Base-by-base conservation (phyloP, 2,329 filamentous ascomycete species). In the Penicillium aurantiogriseum region DNA sequence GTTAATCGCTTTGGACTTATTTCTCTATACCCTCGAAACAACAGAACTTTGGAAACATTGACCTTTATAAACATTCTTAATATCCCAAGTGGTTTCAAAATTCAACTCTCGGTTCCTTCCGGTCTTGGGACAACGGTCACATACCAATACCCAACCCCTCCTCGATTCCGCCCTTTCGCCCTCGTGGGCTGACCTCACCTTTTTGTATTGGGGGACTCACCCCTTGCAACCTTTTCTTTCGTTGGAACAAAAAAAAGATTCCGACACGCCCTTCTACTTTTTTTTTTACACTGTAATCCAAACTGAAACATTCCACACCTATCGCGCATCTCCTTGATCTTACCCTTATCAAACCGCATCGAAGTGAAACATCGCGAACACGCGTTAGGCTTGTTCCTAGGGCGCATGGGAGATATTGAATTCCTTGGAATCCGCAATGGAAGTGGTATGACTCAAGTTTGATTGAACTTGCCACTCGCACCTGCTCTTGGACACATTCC, bases 121-220 rank as follows among this genome's bases (percentile, higher is more conserved):
- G 31, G n/a, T 29, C 29, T 19, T 52, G 25, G 29, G 39, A 38
- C 40, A 40, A 33, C 35, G 8, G 19, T 36, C 27, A 38, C 48
- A 35, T 47, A 35, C 39, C 31, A 47, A 42, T 40, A 39, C 21
- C 47, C 46, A 45, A 53, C 56, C 56, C 45, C 50, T 42, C 59
- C 54, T 60, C 55, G 11, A 52, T 44, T 62, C 59, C 59, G 45
- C 25, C 55, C 39, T 35, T 44, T 42, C 47, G 54, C 54, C 59
- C 63, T 60, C 61, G 62, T 65, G 62, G 59, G 58, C 51, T 56
- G 46, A 64, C 52, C 51, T 56, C 60, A 48, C 35, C 46, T 47
- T 43, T 56, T 56, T 23, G 36, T 51, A 50, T 55, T 59, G 59
- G 58, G 64, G 63, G 59, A 63, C 49, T 54, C 55, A 58, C 58